A percentile compares a stretch with the other conserved stretches of the same genome.
These are phyloP conservation scores for Begonia masoniana DNA, from an alignment of 306 rosid genomes.

Conservation along the genomic window DNA sequence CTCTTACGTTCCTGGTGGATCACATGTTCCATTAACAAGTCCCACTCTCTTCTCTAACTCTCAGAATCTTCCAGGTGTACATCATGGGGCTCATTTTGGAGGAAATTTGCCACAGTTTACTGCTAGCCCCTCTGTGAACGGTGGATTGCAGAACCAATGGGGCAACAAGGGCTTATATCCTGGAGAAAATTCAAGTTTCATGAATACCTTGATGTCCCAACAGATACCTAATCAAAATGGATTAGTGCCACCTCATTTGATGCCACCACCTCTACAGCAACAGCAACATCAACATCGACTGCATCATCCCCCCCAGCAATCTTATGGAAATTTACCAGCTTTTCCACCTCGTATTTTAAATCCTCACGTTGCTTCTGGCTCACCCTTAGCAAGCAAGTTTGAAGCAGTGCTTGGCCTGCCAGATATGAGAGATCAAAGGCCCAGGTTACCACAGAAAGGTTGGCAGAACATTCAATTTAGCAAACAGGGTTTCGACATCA, in stretches of 20 bases:
- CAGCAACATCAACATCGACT: constrained; percentile 45
- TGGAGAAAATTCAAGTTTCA: constrained; percentile 36
- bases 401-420: constrained; percentile 71
- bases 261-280: constrained; percentile 21
- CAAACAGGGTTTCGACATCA: constrained; percentile 52
- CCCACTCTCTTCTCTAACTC: constrained; percentile 38
- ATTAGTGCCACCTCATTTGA: constrained; percentile 34
- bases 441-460: constrained; percentile 41
- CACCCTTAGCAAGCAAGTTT: constrained; percentile 49
- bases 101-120: constrained; percentile 39
- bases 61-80: constrained; percentile 38
- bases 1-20: constrained; percentile 36
- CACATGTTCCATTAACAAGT: constrained; percentile 27
- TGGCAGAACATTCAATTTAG: constrained; percentile 43
- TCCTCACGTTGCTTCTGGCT: constrained; percentile 45
- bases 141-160: constrained; percentile 40
- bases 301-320: constrained; percentile 38
- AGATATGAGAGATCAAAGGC: constrained; percentile 74
- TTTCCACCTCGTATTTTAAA: constrained; percentile 39
- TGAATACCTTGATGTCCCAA: constrained; percentile 37
- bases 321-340: constrained; percentile 34
- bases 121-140: constrained; percentile 25
- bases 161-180: constrained; percentile 34
- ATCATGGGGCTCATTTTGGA: constrained; percentile 37
- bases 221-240: constrained; percentile 49